phyloP scores from a whole-genome alignment of 768 basidiomycete genomes.

The Erythrobasidium yunnanense region DNA sequence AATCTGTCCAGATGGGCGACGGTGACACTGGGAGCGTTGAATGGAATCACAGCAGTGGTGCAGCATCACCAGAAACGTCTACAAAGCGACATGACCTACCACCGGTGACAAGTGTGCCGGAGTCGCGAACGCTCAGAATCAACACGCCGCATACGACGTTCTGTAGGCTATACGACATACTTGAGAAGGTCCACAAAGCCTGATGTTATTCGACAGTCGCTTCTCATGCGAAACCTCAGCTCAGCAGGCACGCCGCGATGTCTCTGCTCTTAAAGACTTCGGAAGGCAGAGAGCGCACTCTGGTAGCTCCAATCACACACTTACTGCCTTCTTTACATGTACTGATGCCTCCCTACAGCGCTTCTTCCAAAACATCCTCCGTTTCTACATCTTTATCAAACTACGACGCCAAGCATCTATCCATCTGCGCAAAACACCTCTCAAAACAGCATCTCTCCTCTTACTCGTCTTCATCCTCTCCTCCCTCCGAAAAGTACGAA shows the following conservation, averaged over 20 bases:
- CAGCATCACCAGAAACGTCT: too few relatives aligned
- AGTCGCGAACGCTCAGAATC: background rate
- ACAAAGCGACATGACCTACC: too few relatives aligned
- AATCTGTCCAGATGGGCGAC: too few relatives aligned
- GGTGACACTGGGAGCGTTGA: too few relatives aligned
- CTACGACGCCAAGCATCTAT: background rate
- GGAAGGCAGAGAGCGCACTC: constrained; percentile 9
- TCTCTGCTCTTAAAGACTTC: constrained; percentile 19
- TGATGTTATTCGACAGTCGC: background rate
- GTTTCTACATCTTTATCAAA: constrained; percentile 16
- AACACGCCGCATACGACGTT: constrained; percentile 5
- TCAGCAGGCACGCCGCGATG: constrained; percentile 15
- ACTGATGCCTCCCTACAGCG: constrained; percentile 2
- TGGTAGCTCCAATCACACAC: background rate
- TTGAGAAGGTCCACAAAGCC: too few relatives aligned
- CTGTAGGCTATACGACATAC: constrained; percentile 11
- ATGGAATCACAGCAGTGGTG: too few relatives aligned
- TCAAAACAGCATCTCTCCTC: constrained; percentile 3
- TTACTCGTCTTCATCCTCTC: constrained; percentile 17
- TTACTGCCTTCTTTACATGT: background rate
- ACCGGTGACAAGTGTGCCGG: too few relatives aligned
- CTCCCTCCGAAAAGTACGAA: constrained; percentile 13
- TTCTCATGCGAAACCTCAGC: background rate
- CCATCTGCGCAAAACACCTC: background rate
- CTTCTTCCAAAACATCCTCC: constrained; percentile 18